A percentile compares a stretch with the other conserved stretches of the same genome.
These are phyloP conservation scores for Isochrysis galbana DNA, from an alignment of 78 protist species.

Conservation along the genomic window DNA sequence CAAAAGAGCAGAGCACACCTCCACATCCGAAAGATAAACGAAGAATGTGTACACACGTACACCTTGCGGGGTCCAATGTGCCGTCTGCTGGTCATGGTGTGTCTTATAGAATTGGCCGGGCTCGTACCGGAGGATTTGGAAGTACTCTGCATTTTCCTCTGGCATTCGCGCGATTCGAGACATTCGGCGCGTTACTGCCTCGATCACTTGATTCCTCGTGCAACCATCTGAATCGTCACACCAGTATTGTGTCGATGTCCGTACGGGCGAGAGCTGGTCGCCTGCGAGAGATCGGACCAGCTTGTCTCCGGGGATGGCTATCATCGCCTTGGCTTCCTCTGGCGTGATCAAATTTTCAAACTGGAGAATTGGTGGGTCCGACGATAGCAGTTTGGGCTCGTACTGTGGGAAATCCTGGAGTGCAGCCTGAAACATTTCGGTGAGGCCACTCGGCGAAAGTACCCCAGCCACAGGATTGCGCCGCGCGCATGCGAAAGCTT, in stretches of 20 bases:
- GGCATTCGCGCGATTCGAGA: not conserved
- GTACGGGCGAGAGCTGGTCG: not conserved
- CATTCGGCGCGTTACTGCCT: not conserved
- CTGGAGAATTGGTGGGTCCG: too few relatives aligned
- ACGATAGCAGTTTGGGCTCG: too few relatives aligned
- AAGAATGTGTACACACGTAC: conserved; percentile 16
- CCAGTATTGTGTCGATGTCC: not conserved
- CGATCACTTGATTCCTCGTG: not conserved
- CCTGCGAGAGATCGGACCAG: too few relatives aligned
- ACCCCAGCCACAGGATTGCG: too few relatives aligned
- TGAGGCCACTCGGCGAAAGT: too few relatives aligned
- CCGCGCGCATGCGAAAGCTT: too few relatives aligned
- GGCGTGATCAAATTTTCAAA: too few relatives aligned
- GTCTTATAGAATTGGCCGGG: not conserved
- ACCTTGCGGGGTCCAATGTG: conserved; percentile 32
- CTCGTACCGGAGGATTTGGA: conserved; percentile 22
- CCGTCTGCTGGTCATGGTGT: conserved; percentile 39
- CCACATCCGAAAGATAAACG: not conserved
- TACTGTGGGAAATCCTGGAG: too few relatives aligned
- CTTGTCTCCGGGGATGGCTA: too few relatives aligned
- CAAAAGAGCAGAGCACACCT: too few relatives aligned
- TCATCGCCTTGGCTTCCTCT: too few relatives aligned
- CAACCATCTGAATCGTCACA: not conserved
- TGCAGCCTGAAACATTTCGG: too few relatives aligned
- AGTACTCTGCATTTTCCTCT: not conserved